These are phyloP conservation scores for Candida piceae DNA, from an alignment of 805 yeast genomes.

Conservation along the genomic window DNA sequence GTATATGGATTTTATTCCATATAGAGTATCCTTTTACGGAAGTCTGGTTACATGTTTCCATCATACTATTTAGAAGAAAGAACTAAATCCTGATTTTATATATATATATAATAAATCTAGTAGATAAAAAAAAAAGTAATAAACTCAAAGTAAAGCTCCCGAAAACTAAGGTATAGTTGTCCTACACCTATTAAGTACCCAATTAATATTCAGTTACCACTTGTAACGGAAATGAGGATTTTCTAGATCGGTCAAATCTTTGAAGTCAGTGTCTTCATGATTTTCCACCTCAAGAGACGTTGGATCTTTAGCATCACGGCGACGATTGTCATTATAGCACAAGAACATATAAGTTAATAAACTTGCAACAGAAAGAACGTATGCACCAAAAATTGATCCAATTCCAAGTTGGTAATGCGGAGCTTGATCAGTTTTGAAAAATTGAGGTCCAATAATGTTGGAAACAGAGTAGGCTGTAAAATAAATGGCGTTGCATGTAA, in stretches of 20 bases:
- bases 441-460: constrained; percentile 69
- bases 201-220: constrained; percentile 21
- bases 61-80: too few relatives aligned
- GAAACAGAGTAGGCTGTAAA: constrained; percentile 66
- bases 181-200: too few relatives aligned
- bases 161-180: too few relatives aligned
- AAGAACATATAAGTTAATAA: constrained; percentile 27
- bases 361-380: constrained; percentile 19
- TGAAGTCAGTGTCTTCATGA: constrained; percentile 39
- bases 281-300: constrained; percentile 21
- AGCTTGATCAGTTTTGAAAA: constrained; percentile 52
- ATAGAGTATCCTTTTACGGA: too few relatives aligned
- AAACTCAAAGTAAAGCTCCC: too few relatives aligned
- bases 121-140: too few relatives aligned
- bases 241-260: constrained; percentile 49
- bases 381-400: constrained; percentile 35
- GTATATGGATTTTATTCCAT: too few relatives aligned
- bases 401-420: constrained; percentile 57
- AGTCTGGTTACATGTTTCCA: too few relatives aligned
- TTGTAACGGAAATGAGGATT: constrained; percentile 49
- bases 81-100: too few relatives aligned
- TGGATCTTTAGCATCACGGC: constrained; percentile 17
- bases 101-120: too few relatives aligned
- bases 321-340: constrained; percentile 16
- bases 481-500: constrained; percentile 51